Conservation (phyloP, 2,329 filamentous ascomycete genomes). For the Colletotrichum sp. region DNA sequence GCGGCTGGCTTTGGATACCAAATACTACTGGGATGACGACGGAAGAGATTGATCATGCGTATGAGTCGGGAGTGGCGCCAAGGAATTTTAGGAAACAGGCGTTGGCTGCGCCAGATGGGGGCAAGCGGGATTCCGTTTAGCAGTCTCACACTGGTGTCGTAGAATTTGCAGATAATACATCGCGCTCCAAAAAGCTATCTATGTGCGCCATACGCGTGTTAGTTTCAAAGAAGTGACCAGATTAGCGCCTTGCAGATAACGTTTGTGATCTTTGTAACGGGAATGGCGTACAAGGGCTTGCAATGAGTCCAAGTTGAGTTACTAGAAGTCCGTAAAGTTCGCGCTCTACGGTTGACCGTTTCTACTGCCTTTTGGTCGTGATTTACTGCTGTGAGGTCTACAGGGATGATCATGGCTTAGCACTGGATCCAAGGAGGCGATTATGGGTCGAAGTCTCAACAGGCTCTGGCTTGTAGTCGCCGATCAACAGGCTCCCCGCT, state of each 20-base stretch:
- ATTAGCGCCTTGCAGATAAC: background rate
- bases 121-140: background rate
- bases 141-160: background rate
- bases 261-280: background rate
- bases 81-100: background rate
- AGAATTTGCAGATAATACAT: background rate
- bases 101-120: background rate
- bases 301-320: background rate
- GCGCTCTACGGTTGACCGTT: background rate
- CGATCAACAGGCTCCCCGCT: background rate
- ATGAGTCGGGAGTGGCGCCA: background rate
- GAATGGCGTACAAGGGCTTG: background rate
- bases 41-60: background rate
- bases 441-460: background rate
- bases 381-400: background rate
- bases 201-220: background rate
- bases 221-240: background rate
- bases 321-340: background rate
- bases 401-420: background rate
- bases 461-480: background rate
- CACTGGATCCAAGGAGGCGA: background rate
- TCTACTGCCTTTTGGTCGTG: background rate
- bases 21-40: background rate
- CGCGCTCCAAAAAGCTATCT: background rate
- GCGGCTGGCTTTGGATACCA: background rate